phyloP scores from a whole-genome alignment of 768 basidiomycete genomes.

The Melanogaster broomeanus region DNA sequence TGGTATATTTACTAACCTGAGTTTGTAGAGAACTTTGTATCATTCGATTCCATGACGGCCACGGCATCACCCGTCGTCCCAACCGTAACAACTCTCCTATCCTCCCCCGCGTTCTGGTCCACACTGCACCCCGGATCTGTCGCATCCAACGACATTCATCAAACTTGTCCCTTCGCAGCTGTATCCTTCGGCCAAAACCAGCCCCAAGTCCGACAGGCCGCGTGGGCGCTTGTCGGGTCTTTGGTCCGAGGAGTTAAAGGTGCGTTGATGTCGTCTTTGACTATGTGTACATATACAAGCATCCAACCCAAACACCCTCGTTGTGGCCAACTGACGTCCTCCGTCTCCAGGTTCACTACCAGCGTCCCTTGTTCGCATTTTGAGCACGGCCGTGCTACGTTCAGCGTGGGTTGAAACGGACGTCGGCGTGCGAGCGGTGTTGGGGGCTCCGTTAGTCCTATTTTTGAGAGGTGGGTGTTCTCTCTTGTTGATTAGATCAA shows the following conservation, averaged over 20 bases:
- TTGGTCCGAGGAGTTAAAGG: conserved; percentile 47
- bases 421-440: conserved; percentile 57
- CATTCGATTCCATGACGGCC: not conserved
- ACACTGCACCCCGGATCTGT: conserved; percentile 49
- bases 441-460: conserved; percentile 71
- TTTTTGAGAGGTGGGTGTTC: conserved; percentile 65
- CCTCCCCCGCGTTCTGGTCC: conserved; percentile 56
- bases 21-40: conserved; percentile 17
- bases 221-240: conserved; percentile 62
- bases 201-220: conserved; percentile 70
- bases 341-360: conserved; percentile 23
- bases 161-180: conserved; percentile 12
- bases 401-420: conserved; percentile 76
- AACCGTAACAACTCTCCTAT: conserved; percentile 12
- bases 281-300: not conserved
- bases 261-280: conserved; percentile 17
- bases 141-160: conserved; percentile 35
- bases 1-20: not conserved
- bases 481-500: not conserved
- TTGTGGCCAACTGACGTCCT: conserved; percentile 12
- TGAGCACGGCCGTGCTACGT: conserved; percentile 63
- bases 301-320: not conserved
- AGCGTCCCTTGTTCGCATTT: conserved; percentile 39
- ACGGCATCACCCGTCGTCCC: not conserved
- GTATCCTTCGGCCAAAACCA: conserved; percentile 58